Percentiles rank a stretch among this genome's conserved stretches.
Evolutionary conservation across 2,329 filamentous ascomycete species (phyloP).

Genomic region (Aureobasidium sp.): DNA sequence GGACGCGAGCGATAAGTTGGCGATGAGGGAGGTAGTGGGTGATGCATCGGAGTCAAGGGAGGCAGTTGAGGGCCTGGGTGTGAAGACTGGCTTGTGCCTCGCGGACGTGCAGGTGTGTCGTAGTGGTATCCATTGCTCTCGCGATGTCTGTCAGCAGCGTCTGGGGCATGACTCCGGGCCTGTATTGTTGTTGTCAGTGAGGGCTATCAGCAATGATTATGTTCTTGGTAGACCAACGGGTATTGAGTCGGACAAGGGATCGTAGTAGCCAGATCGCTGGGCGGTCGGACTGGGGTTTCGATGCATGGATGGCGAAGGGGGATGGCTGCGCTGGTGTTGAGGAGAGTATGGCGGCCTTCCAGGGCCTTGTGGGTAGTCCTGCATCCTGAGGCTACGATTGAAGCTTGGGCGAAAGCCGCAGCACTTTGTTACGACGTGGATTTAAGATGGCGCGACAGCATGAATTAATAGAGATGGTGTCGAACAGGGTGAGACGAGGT

Average conservation of each 20-base stretch:
- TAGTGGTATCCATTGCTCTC: constrained; percentile 13
- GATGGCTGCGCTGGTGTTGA: constrained; percentile 24
- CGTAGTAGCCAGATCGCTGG: constrained; percentile 39
- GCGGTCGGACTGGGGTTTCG: constrained; percentile 23
- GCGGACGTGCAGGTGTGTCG: constrained; percentile 5
- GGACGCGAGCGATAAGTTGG: constrained; percentile 2
- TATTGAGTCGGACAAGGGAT: constrained; percentile 39
- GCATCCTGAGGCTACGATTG: neutral
- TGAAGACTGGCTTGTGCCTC: constrained; percentile 8
- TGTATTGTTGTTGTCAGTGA: constrained; percentile 12
- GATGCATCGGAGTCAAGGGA: constrained; percentile 8
- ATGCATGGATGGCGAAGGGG: constrained; percentile 28
- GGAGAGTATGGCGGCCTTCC: constrained; percentile 19
- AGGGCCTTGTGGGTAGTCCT: neutral
- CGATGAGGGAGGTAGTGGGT: constrained; percentile 6
- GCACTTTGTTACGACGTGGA: neutral
- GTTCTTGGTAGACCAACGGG: neutral
- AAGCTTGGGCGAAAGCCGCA: neutral
- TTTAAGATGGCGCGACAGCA: neutral
- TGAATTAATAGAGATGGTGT: neutral
- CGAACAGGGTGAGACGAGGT: neutral
- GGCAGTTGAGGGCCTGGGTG: constrained; percentile 2
- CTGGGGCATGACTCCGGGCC: constrained; percentile 14
- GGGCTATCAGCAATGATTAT: neutral
- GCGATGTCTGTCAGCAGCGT: constrained; percentile 11